These are phyloP conservation scores for Leptomonas pyrrhocoris DNA, from an alignment of 208 protist genomes.

Conservation along the genomic window DNA sequence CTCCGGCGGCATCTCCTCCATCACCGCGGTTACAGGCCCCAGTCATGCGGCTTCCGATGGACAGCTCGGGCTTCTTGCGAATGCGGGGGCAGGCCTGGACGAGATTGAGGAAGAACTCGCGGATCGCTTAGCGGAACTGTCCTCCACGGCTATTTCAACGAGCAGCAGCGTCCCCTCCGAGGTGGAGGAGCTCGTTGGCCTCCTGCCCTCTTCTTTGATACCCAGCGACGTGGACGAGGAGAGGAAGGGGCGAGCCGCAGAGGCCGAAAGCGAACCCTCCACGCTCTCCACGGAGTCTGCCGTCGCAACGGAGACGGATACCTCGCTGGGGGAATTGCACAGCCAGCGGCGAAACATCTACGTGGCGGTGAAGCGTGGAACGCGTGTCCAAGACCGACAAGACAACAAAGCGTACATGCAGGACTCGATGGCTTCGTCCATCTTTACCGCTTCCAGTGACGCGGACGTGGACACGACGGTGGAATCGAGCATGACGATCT, in stretches of 20 bases:
- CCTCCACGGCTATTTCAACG: slow-evolving; percentile 5
- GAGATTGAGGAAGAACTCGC: slow-evolving; percentile 37
- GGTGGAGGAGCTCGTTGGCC: slow-evolving; percentile 29
- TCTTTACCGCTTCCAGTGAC: slow-evolving; percentile 25
- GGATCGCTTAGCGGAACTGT: slow-evolving; percentile 21
- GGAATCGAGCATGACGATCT: slow-evolving; percentile 20
- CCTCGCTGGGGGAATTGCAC: slow-evolving; percentile 3
- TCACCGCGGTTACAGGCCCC: not conserved
- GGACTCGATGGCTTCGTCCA: slow-evolving; percentile 10
- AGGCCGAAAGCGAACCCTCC: not conserved
- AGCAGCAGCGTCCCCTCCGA: slow-evolving; percentile 24
- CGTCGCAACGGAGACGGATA: slow-evolving; percentile 12
- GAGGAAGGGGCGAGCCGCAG: not conserved
- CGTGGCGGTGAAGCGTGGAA: not conserved
- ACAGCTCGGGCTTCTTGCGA: not conserved
- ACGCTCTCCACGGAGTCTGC: not conserved
- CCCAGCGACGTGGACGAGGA: slow-evolving; percentile 23
- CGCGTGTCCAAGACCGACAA: not conserved
- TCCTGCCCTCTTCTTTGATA: slow-evolving; percentile 32
- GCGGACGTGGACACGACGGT: slow-evolving; percentile 31
- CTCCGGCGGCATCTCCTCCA: not conserved
- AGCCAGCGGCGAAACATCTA: slow-evolving; percentile 22
- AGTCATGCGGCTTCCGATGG: not conserved
- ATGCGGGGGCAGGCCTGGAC: slow-evolving; percentile 12
- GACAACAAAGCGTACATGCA: slow-evolving; percentile 15